Evolutionary conservation across 2,329 filamentous ascomycete species (phyloP).

Genomic region (Monosporascus sp.): DNA sequence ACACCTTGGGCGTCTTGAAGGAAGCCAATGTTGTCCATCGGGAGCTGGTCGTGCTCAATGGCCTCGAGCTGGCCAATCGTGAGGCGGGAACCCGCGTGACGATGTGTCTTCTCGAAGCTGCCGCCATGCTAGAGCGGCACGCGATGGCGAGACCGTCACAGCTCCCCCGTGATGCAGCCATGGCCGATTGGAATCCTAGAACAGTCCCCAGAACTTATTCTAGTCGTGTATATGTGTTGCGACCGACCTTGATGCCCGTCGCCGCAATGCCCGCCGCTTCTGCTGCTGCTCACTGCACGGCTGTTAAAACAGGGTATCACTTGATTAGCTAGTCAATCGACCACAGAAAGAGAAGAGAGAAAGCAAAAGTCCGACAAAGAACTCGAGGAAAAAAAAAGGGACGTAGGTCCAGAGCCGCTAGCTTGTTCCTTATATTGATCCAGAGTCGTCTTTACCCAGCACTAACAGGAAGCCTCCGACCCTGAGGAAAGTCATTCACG

Average conservation of each 20-base stretch:
- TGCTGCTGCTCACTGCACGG: not conserved
- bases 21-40: conserved; percentile 61
- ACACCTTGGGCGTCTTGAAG: conserved; percentile 82
- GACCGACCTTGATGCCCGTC: not conserved
- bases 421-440: no score
- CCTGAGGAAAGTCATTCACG: no score
- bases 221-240: not conserved
- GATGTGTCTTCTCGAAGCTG: not conserved
- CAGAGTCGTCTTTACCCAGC: no score
- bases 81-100: not conserved
- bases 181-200: not conserved
- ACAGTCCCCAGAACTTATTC: not conserved
- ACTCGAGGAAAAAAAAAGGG: no score
- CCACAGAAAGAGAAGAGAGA: no score
- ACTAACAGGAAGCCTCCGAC: no score
- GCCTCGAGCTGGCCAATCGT: conserved; percentile 3
- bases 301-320: not conserved
- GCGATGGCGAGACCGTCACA: not conserved
- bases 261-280: not conserved
- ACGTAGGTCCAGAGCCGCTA: no score
- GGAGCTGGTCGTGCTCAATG: conserved; percentile 24
- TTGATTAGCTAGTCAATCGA: no score
- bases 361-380: no score
- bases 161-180: not conserved
- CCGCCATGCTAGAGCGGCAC: not conserved